Evolutionary conservation across 2,329 filamentous ascomycete species (phyloP), one percentile per base, ranked within the genome.

Genomic region (Aureobasidium mangrovei): DNA sequence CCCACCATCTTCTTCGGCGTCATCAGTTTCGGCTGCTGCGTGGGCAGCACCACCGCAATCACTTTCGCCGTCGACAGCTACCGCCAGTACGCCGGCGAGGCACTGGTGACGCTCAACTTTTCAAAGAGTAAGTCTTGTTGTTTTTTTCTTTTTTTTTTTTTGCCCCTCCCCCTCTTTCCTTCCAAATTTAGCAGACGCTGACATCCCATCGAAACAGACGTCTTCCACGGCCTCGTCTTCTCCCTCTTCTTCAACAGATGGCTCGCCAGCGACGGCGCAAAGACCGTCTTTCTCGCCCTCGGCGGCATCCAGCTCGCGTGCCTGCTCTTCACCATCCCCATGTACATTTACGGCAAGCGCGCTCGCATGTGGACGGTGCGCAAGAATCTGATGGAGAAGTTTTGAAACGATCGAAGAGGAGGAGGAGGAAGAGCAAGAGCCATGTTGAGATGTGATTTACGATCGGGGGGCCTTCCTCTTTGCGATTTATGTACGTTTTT

Each of bases 51-150:
- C 0, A 97, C 91, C 0, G 79, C 88, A 24, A 95, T 97, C 64
- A 96, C 91, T 0, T 97, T 95, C 63, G 90, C 86, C 53, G 89
- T 97, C 6, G 91, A 97, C 70, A 90, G 85, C 60, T 96, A 97
- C 69, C 79, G 91, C 8, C 86, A 94, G 64, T 96, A 95, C 69
- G 91, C 91, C 0, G 91, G 90, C 24, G 91, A 97, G 70, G 91
- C 91, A 2, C 77, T 97, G 33, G 93, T 97, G 10, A 96, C 91
- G 24, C 75, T 97, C 61, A 97, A 96, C 65, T 93, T 96, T 65
- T 84, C 82, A 71, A 97, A 97, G 76, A 97, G 77, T 80, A 67
- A 63, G 72, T 72, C 33, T 10, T 12, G 41, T 24, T 7, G 38
- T 27, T 18, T 24, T 10, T 28, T 9, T 40, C n/a, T 40, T 12